phyloP scores from a whole-genome alignment of 2,329 filamentous ascomycete genomes.

The Corinectria fuckeliana region DNA sequence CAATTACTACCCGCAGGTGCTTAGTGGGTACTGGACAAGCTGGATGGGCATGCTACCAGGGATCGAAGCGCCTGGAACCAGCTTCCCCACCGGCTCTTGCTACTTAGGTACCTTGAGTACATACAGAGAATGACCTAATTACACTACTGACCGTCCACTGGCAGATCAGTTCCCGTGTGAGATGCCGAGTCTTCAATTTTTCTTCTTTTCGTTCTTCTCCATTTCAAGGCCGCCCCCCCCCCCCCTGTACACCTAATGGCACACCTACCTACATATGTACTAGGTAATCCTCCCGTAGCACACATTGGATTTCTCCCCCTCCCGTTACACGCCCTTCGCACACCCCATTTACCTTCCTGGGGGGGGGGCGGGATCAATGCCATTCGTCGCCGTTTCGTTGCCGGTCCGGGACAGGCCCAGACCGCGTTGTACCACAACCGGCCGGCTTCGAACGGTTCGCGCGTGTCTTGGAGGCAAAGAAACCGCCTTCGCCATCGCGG shows the following conservation, averaged over 20 bases:
- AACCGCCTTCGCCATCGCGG: background rate
- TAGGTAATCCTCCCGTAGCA: background rate
- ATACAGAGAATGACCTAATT: no score
- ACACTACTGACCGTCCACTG: background rate
- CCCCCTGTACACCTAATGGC: slow-evolving; percentile 1
- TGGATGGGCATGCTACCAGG: background rate
- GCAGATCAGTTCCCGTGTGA: slow-evolving; percentile 12
- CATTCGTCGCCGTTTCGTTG: no score
- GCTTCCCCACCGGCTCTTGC: slow-evolving; percentile 5
- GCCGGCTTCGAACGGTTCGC: background rate
- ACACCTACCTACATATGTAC: no score
- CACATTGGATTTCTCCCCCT: background rate
- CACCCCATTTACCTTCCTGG: background rate
- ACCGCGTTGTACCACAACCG: background rate
- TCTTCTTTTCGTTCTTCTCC: background rate
- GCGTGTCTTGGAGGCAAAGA: background rate
- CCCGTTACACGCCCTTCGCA: background rate
- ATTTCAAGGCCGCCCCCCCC: no score
- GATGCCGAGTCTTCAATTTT: slow-evolving; percentile 13
- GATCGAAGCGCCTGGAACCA: slow-evolving; percentile 17
- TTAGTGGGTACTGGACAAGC: background rate
- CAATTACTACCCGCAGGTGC: no score
- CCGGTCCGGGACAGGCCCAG: background rate
- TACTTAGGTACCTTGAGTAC: no score
- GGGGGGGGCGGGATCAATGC: no score